Percentiles rank a stretch among this genome's conserved stretches.
Evolutionary conservation across 2,329 filamentous ascomycete genomes (phyloP).

Genomic region (Didymosphaeria variabile): DNA sequence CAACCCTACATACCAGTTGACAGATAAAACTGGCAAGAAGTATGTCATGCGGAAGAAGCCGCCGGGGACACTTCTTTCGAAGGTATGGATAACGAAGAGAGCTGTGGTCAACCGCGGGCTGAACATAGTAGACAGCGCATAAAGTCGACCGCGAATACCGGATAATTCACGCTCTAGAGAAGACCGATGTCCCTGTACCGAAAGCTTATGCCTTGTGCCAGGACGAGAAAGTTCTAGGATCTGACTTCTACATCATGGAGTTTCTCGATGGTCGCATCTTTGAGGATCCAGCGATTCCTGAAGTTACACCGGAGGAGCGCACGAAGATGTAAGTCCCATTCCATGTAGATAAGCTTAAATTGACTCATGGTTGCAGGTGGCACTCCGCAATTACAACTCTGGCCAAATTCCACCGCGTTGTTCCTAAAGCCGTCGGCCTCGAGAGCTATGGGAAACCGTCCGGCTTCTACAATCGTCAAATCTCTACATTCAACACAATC

Average conservation of each 20-base stretch:
- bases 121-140: slow-evolving; percentile 77
- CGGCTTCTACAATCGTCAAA: slow-evolving; percentile 87
- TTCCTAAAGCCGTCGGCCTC: slow-evolving; percentile 72
- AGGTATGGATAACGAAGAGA: slow-evolving; percentile 23
- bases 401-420: slow-evolving; percentile 82
- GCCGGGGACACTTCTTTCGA: slow-evolving; percentile 87
- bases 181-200: slow-evolving; percentile 86
- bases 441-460: slow-evolving; percentile 74
- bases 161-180: slow-evolving; percentile 82
- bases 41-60: slow-evolving; percentile 98
- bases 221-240: slow-evolving; percentile 81
- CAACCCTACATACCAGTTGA: slow-evolving; percentile 95
- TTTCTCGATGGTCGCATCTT: slow-evolving; percentile 95
- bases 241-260: slow-evolving; percentile 96
- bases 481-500: slow-evolving; percentile 82
- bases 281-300: slow-evolving; percentile 84
- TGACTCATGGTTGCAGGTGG: slow-evolving; percentile 66
- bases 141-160: slow-evolving; percentile 96
- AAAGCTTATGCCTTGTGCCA: slow-evolving; percentile 86
- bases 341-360: not conserved
- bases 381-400: slow-evolving; percentile 82
- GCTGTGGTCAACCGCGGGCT: not conserved
- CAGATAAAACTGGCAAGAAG: slow-evolving; percentile 71
- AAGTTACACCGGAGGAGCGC: slow-evolving; percentile 72
- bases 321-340: slow-evolving; percentile 67